A percentile compares a stretch with the other conserved stretches of the same genome.
Evolutionary conservation across 2,329 filamentous ascomycete species (phyloP).

Genomic region (Hypoxylon sp.): DNA sequence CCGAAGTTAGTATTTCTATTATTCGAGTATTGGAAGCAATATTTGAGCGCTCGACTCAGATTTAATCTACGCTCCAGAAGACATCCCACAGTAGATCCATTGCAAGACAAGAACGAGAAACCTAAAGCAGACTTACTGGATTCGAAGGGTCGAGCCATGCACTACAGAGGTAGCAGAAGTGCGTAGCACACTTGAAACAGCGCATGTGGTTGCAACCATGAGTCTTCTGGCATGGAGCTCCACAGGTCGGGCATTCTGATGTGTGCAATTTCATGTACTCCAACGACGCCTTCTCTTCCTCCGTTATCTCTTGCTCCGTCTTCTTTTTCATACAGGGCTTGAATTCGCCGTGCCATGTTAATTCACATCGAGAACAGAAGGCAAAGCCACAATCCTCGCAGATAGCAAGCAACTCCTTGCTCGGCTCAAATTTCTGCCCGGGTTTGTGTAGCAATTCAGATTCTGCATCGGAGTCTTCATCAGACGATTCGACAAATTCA

Average conservation of each 20-base stretch:
- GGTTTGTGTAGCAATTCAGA: slow-evolving; percentile 57
- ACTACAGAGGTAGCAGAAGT: slow-evolving; percentile 96
- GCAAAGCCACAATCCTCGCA: slow-evolving; percentile 92
- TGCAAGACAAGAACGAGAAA: slow-evolving; percentile 7
- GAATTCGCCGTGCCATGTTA: slow-evolving; percentile 95
- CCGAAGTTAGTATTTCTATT: slow-evolving; percentile 72
- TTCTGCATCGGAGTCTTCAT: slow-evolving; percentile 66
- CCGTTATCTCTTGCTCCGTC: slow-evolving; percentile 78
- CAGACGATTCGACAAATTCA: slow-evolving; percentile 70
- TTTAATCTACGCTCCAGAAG: neutral
- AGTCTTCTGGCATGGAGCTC: slow-evolving; percentile 87
- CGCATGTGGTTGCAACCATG: slow-evolving; percentile 98
- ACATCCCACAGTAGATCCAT: neutral
- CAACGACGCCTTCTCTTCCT: slow-evolving; percentile 87
- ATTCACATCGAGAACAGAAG: slow-evolving; percentile 79
- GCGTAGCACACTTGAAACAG: slow-evolving; percentile 88
- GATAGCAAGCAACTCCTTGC: slow-evolving; percentile 77
- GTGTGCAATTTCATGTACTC: slow-evolving; percentile 88
- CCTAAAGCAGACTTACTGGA: slow-evolving; percentile 60
- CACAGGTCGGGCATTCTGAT: slow-evolving; percentile 90
- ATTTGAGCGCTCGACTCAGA: neutral
- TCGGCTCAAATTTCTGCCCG: slow-evolving; percentile 45
- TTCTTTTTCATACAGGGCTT: slow-evolving; percentile 76
- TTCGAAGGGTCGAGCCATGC: slow-evolving; percentile 86
- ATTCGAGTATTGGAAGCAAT: neutral